Base-by-base conservation (phyloP, 192 early-diverging fungal genomes). In the Oehlia diaphana region DNA sequence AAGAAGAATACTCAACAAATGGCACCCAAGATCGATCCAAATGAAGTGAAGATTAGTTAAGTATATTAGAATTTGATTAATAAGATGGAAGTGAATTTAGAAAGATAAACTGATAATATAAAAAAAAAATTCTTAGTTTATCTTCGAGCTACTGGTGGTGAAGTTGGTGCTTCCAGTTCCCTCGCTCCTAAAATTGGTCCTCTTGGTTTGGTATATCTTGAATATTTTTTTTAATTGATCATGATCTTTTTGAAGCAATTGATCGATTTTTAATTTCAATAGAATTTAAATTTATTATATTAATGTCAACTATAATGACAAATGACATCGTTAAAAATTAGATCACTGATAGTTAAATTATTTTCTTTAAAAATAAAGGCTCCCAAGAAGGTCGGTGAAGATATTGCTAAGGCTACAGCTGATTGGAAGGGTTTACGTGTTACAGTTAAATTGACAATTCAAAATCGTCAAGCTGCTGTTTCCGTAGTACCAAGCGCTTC, bases 351-450 rank as follows among this genome's bases (percentile, higher is more conserved):
- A 58, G 4, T 2, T 35, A 35, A 19, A 13, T 53, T 67, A 42
- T 21, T 21, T 12, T 80, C 62, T 70, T 26, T 58, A 6, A 39
- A 62, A 63, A 62, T 35, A 23, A 61, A 93, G 79, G 95, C 97
- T 73, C 98, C 98, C 90, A 99, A 99, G 93, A 99, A 99, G 93
- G 94, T 97, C 74, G 98, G 98, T 92, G 98, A 99, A 91, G 98
- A 99, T 87, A 99, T 99, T 82, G 98, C 98, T 92, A 99, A 99
- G 93, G 96, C 94, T 81, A 99, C 98, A 84, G 90, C 95, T 87
- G 96, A 95, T 84, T 99, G 94, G 94, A 99, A 99, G 92, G 98
- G 98, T 91, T 93, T 99, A 81, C 92, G 94, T 84, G 94, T 99
- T 85, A 99, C 98, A 72, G 97, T 99, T 82, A 91, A 95, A 89